phyloP scores from a whole-genome alignment of 1,284 basidiomycete species.

The Trichosporon sp. region DNA sequence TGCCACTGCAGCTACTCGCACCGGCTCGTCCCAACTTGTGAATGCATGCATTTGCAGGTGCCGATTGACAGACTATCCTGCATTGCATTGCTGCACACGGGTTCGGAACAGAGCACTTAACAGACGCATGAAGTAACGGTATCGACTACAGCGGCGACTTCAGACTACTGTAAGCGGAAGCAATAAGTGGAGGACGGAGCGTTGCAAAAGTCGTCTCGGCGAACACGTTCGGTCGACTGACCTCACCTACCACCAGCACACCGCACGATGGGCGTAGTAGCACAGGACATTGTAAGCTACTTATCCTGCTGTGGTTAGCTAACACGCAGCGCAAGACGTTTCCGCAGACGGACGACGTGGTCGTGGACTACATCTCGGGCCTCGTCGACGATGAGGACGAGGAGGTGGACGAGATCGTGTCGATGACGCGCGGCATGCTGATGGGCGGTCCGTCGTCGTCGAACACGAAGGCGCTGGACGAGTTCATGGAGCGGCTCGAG shows the following conservation, averaged over 20 bases:
- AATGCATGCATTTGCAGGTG: too few species aligned
- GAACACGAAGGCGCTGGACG: constrained; percentile 44
- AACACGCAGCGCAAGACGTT: constrained; percentile 58
- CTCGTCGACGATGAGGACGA: constrained; percentile 89
- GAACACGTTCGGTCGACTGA: background rate
- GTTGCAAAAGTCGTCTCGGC: background rate
- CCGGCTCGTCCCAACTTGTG: too few species aligned
- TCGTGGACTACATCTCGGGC: constrained; percentile 87
- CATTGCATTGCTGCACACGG: too few species aligned
- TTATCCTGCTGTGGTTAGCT: background rate
- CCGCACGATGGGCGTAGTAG: constrained; percentile 32
- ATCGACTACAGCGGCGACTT: too few species aligned
- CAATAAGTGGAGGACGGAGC: background rate
- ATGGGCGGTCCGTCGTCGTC: constrained; percentile 40
- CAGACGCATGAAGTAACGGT: too few species aligned
- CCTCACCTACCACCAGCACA: background rate
- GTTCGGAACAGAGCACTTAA: too few species aligned
- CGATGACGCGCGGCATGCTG: constrained; percentile 70
- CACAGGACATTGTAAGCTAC: constrained; percentile 17
- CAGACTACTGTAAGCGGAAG: background rate
- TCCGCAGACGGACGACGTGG: constrained; percentile 85
- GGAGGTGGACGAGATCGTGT: constrained; percentile 75
- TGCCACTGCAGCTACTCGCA: too few species aligned
- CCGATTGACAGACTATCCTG: too few species aligned
- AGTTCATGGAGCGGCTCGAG: constrained; percentile 57